Percentiles rank a stretch among this genome's conserved stretches.
Evolutionary conservation across 257 asterid species (phyloP).

Genomic region (Nicotiana sylvestris): DNA sequence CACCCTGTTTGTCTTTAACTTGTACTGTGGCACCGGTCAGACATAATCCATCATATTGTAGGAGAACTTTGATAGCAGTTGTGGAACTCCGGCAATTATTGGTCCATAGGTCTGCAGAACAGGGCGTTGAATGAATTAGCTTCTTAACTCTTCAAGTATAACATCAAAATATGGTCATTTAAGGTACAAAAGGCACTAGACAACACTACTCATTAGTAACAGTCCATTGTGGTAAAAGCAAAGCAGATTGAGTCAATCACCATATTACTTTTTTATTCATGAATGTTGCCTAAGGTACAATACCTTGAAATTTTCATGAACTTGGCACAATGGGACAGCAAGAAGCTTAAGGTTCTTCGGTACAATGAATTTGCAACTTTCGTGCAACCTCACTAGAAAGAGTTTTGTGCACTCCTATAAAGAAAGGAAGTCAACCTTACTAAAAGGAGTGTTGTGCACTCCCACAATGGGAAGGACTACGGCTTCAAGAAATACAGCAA

Average conservation of each 20-base stretch:
- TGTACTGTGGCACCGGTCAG: neutral
- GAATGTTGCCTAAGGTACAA: neutral
- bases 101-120: constrained; percentile 64
- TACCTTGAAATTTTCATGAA: constrained; percentile 66
- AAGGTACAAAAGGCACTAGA: neutral
- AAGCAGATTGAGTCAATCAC: neutral
- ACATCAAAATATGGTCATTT: neutral
- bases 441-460: neutral
- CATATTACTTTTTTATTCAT: neutral
- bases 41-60: constrained; percentile 49
- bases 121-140: constrained; percentile 6
- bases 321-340: constrained; percentile 69
- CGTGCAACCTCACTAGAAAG: constrained; percentile 76
- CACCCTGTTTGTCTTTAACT: neutral
- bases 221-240: neutral
- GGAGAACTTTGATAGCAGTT: constrained; percentile 72
- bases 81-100: constrained; percentile 66
- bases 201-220: neutral
- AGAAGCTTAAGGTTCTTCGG: constrained; percentile 69
- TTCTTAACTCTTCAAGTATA: neutral
- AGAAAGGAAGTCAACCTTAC: neutral
- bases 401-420: constrained; percentile 87
- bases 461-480: constrained; percentile 19
- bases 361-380: constrained; percentile 64
- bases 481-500: constrained; percentile 13